Percentiles rank a stretch among this genome's conserved stretches.
phyloP scores from a whole-genome alignment of 257 asterid genomes.

The Plectranthus barbatus region DNA sequence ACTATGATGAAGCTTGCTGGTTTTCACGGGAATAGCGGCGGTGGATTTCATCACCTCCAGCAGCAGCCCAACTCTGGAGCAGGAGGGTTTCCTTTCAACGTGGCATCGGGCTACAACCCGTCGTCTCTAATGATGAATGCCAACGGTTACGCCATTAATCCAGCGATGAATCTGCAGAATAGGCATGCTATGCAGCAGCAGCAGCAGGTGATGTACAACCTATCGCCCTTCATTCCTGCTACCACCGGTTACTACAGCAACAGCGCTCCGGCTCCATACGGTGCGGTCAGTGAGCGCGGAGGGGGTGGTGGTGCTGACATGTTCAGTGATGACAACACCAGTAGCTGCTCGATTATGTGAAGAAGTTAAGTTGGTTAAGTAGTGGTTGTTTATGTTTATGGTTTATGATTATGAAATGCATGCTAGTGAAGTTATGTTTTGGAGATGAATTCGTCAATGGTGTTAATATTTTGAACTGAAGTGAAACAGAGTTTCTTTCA shows the following conservation, averaged over 20 bases:
- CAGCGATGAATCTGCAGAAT: constrained; percentile 8
- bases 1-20: constrained; percentile 75
- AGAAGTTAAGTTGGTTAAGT: background rate
- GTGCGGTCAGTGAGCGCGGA: constrained; percentile 9
- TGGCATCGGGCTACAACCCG: too few relatives aligned
- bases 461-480: too few relatives aligned
- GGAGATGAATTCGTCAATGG: too few relatives aligned
- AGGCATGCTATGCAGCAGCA: background rate
- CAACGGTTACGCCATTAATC: too few relatives aligned
- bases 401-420: background rate
- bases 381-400: background rate
- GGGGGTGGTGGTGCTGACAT: constrained; percentile 20
- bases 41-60: background rate
- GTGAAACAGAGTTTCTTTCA: too few relatives aligned
- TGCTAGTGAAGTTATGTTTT: too few relatives aligned
- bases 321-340: constrained; percentile 58
- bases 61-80: background rate
- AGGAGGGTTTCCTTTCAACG: constrained; percentile 5
- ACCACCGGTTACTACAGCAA: constrained; percentile 39
- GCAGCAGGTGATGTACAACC: constrained; percentile 34
- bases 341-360: constrained; percentile 60
- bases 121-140: constrained; percentile 8
- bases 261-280: constrained; percentile 24
- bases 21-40: constrained; percentile 34
- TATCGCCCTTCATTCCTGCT: constrained; percentile 45